Evolutionary conservation across 2,329 filamentous ascomycete species (phyloP).

Genomic region (Leptographium radiaticola): DNA sequence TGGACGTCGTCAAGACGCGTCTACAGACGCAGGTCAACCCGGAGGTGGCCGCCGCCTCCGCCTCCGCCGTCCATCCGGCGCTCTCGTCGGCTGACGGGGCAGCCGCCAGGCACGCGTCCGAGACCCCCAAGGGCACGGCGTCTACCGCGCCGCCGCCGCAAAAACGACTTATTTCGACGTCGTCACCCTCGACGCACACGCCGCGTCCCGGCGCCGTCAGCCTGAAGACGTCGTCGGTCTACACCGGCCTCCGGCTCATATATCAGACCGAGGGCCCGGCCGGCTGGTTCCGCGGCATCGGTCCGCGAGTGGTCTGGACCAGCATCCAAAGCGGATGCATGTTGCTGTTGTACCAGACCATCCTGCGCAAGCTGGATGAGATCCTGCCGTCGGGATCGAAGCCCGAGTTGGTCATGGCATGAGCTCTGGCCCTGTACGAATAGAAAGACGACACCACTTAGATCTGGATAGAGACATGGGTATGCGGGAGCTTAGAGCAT

Average conservation of each 20-base stretch:
- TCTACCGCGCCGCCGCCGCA: constrained; percentile 26
- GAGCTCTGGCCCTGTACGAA: too few species aligned
- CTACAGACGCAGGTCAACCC: constrained; percentile 77
- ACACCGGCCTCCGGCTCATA: constrained; percentile 72
- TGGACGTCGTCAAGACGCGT: constrained; percentile 94
- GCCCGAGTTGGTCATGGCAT: not conserved
- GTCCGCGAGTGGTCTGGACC: constrained; percentile 88
- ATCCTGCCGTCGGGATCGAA: constrained; percentile 22
- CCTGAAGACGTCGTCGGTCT: constrained; percentile 79
- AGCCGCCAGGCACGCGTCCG: constrained; percentile 6
- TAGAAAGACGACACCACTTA: too few species aligned
- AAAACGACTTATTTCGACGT: constrained; percentile 73
- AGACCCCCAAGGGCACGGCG: not conserved
- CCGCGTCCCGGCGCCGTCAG: constrained; percentile 65
- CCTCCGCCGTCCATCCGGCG: constrained; percentile 1
- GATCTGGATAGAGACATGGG: too few species aligned
- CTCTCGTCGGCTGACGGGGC: constrained; percentile 3
- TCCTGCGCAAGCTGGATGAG: constrained; percentile 63
- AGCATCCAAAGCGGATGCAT: constrained; percentile 95
- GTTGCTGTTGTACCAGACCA: constrained; percentile 86
- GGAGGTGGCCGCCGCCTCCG: constrained; percentile 13
- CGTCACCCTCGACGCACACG: constrained; percentile 73
- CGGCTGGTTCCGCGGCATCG: constrained; percentile 91
- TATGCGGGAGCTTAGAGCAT: not conserved
- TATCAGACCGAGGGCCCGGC: constrained; percentile 79